Evolutionary conservation across 495 filamentous ascomycete species (phyloP), one percentile per base, ranked within the genome.

Genomic region (Talaromyces borbonicus): DNA sequence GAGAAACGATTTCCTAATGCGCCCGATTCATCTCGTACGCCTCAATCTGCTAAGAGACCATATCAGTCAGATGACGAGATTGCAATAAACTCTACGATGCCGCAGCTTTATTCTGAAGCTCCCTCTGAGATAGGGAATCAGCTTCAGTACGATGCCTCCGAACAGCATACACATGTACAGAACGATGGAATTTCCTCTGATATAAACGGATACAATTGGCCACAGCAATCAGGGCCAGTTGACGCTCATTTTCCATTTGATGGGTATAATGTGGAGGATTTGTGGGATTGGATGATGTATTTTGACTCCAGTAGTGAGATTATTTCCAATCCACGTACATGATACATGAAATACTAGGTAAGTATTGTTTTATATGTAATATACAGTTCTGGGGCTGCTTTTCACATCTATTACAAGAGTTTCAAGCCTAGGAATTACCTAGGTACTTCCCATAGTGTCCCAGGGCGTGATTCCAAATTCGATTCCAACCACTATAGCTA

Each of bases 271-370:
- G 38, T 41, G 9, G 38, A 41, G 12, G 38, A 41, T 41, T 26
- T 41, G 22, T 41, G 38, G 38, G 38, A 41, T n/a, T 41, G 38
- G 38, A 41, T 41, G 38, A 19, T 41, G n/a, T 41, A 41, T 20
- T 41, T 41, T 24, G 38, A 41, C 12, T 41, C 38, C n/a, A 19
- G 26, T 9, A 14, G 19, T 23, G 38, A 26, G 9, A n/a, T 11
- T 3, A n/a, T 41, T 2, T 41, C 38, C 12, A 24, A 25, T 41
- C 9, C 38, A 2, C 19, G 8, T 18, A 41, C 38, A 24, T 41
- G 38, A 41, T 18, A 22, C 12, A 14, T 40, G 12, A 5, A 3
- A 23, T 23, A 36, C 33, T 36, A 36, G 6, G 6, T 36, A 11
- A 22, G 37, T 20, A 16, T 22, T n/a, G 8, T 41, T 26, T 9